phyloP scores from a whole-genome alignment of 805 yeast species.

The Candida silvatica region DNA sequence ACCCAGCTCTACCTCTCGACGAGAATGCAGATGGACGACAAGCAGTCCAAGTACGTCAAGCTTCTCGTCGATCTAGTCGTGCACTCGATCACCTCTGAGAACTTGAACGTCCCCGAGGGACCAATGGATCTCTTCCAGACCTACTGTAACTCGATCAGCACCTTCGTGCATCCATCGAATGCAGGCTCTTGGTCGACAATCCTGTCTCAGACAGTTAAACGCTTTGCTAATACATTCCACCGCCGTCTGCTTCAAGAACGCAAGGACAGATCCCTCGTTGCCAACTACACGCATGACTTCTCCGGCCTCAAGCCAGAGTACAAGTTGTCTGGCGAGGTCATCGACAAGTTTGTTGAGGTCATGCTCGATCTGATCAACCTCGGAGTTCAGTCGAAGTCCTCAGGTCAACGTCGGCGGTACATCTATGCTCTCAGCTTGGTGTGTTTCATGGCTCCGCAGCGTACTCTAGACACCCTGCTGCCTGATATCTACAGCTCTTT shows the following conservation, averaged over 20 bases:
- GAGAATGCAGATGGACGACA: conserved; percentile 16
- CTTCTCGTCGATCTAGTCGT: conserved; percentile 37
- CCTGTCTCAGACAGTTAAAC: conserved; percentile 56
- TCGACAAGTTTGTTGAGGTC: conserved; percentile 21
- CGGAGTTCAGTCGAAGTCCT: conserved; percentile 75
- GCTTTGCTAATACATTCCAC: conserved; percentile 52
- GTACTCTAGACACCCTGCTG: conserved; percentile 44
- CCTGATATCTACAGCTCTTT: conserved; percentile 74
- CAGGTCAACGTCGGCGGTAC: conserved; percentile 46
- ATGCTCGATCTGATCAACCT: conserved; percentile 48
- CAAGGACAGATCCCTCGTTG: conserved; percentile 22
- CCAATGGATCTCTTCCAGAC: conserved; percentile 44
- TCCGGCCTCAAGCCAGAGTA: conserved; percentile 16
- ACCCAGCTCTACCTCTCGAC: conserved; percentile 36
- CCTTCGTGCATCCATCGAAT: conserved; percentile 89
- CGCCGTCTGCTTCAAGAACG: conserved; percentile 45
- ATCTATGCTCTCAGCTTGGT: conserved; percentile 53
- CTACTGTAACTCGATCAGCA: conserved; percentile 60
- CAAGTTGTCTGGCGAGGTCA: conserved; percentile 17
- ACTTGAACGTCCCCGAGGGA: conserved; percentile 31
- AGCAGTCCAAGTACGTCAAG: conserved; percentile 17
- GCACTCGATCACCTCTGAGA: conserved; percentile 50
- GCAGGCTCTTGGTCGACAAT: conserved; percentile 79
- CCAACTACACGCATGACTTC: conserved; percentile 13
- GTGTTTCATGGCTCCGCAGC: conserved; percentile 50